phyloP scores from a whole-genome alignment of 2,329 filamentous ascomycete genomes.

The Fusarium fujikuroi region DNA sequence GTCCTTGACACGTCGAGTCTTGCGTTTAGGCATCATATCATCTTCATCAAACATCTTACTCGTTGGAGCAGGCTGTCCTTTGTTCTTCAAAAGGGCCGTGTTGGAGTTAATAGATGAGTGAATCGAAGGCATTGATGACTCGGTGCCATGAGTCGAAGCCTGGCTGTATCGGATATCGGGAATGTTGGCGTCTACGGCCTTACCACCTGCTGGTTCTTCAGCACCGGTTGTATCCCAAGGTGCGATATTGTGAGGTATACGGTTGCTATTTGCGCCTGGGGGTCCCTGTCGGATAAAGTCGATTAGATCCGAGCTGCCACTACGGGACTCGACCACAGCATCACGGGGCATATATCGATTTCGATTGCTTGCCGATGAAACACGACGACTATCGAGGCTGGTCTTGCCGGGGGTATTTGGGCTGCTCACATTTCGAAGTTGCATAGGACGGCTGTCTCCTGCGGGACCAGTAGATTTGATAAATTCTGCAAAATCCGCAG shows the following conservation, averaged over 20 bases:
- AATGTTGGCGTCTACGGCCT: constrained; percentile 67
- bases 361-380: constrained; percentile 55
- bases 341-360: constrained; percentile 77
- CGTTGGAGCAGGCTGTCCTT: constrained; percentile 44
- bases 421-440: constrained; percentile 50
- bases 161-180: constrained; percentile 67
- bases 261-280: constrained; percentile 66
- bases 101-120: constrained; percentile 80
- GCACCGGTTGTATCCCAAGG: constrained; percentile 89
- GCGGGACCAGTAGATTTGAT: constrained; percentile 84
- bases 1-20: constrained; percentile 81
- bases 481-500: constrained; percentile 88
- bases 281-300: constrained; percentile 95
- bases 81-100: constrained; percentile 71
- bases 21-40: constrained; percentile 73
- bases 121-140: constrained; percentile 64
- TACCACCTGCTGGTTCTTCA: constrained; percentile 69
- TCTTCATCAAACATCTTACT: constrained; percentile 60
- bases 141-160: constrained; percentile 66
- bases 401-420: constrained; percentile 49
- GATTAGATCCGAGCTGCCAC: constrained; percentile 86
- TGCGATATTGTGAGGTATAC: constrained; percentile 84
- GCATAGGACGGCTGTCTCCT: constrained; percentile 53
- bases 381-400: constrained; percentile 53
- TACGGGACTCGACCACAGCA: constrained; percentile 68